Percentiles rank a stretch among this genome's conserved stretches.
These are phyloP conservation scores for Orbilia ellipsospora DNA, from an alignment of 2,329 filamentous ascomycete genomes.

Conservation along the genomic window DNA sequence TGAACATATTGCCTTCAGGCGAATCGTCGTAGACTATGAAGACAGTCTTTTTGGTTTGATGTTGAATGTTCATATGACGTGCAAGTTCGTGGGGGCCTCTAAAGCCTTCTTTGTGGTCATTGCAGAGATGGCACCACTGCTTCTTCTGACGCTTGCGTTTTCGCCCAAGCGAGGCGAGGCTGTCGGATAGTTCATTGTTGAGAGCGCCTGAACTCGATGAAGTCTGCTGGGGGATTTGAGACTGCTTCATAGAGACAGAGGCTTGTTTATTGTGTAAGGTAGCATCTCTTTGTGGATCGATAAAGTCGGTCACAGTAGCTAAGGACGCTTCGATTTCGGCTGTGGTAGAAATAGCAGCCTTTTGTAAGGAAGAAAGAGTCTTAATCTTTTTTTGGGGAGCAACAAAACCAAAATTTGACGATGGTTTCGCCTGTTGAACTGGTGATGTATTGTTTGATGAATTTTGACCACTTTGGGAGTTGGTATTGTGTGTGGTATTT, in stretches of 20 bases:
- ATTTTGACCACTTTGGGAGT: constrained; percentile 6
- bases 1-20: constrained; percentile 73
- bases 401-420: constrained; percentile 48
- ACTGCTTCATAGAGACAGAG: constrained; percentile 2
- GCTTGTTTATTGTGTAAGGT: constrained; percentile 3
- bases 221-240: background rate
- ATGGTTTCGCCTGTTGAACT: constrained; percentile 16
- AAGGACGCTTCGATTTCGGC: constrained; percentile 44
- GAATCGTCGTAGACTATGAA: constrained; percentile 73
- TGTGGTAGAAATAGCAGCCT: constrained; percentile 50
- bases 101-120: constrained; percentile 80
- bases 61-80: constrained; percentile 75
- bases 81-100: constrained; percentile 85
- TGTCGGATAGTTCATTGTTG: constrained; percentile 24
- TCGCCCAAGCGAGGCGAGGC: constrained; percentile 16
- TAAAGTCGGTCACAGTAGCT: constrained; percentile 29
- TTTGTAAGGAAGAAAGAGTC: constrained; percentile 29
- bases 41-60: constrained; percentile 70
- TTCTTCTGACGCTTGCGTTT: constrained; percentile 55
- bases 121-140: constrained; percentile 74
- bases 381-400: constrained; percentile 27
- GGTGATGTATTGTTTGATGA: constrained; percentile 11
- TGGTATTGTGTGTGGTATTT: constrained; percentile 17
- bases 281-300: constrained; percentile 24
- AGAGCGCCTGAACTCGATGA: constrained; percentile 14